Evolutionary conservation across 352 stramenopile genomes (phyloP).

Genomic region (Pythium coloratum): DNA sequence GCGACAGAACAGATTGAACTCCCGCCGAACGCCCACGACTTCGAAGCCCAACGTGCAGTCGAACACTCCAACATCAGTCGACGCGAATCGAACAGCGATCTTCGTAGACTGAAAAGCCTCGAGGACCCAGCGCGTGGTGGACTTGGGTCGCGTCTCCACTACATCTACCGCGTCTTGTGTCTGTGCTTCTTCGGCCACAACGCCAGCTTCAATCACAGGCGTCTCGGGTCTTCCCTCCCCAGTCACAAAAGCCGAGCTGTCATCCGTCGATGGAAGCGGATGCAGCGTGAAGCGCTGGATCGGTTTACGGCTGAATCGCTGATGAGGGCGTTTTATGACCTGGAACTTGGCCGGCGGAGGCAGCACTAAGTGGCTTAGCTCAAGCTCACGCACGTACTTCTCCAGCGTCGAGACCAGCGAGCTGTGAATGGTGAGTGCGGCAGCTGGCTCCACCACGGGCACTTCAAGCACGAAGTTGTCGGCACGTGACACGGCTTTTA

Average conservation of each 20-base stretch:
- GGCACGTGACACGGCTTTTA: constrained; percentile 14
- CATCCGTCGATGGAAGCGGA: background rate
- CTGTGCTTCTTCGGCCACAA: background rate
- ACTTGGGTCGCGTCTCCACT: background rate
- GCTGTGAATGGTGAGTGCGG: constrained; percentile 57
- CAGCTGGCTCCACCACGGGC: constrained; percentile 40
- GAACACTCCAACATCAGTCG: constrained; percentile 71
- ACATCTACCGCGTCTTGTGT: background rate
- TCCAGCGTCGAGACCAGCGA: constrained; percentile 58
- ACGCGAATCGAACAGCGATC: constrained; percentile 84
- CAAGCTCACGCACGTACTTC: constrained; percentile 64
- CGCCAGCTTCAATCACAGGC: background rate
- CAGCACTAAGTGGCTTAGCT: constrained; percentile 58
- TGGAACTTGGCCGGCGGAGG: constrained; percentile 69
- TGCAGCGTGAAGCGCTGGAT: constrained; percentile 62
- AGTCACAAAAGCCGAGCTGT: background rate
- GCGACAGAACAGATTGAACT: constrained; percentile 83
- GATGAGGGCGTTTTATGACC: constrained; percentile 66
- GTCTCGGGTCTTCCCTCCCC: background rate
- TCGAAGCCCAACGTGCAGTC: constrained; percentile 90
- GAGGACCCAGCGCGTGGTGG: constrained; percentile 81
- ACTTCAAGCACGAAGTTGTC: constrained; percentile 65
- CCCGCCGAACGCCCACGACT: constrained; percentile 82
- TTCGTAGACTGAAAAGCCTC: constrained; percentile 48
- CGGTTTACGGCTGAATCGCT: constrained; percentile 60